Percentiles rank a stretch among this genome's conserved stretches.
phyloP scores from a whole-genome alignment of 345 rosid species.

The Bruguiera parviflora region DNA sequence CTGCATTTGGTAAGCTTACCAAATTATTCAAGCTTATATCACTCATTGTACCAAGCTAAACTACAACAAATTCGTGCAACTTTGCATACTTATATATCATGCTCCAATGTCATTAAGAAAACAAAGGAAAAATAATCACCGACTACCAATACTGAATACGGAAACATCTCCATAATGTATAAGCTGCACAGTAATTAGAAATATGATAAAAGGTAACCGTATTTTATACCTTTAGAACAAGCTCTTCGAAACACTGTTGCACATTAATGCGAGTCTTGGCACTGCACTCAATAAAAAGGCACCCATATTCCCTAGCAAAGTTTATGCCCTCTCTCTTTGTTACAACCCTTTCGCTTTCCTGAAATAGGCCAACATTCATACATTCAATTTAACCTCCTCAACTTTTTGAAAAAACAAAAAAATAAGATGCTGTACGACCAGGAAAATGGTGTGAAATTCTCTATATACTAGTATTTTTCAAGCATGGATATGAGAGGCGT shows the following conservation, averaged over 20 bases:
- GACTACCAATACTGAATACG: no score
- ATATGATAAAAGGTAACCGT: background rate
- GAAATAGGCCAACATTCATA: constrained; percentile 14
- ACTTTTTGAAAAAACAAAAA: no score
- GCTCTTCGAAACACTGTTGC: constrained; percentile 95
- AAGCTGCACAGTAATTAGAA: background rate
- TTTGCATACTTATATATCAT: no score
- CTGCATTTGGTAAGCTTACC: constrained; percentile 31
- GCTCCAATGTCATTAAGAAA: no score
- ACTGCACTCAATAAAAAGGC: constrained; percentile 91
- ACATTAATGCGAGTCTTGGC: constrained; percentile 91
- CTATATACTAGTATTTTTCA: no score
- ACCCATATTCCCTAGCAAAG: constrained; percentile 87
- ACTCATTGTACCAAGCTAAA: background rate
- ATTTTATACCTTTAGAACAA: constrained; percentile 73
- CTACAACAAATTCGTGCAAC: no score
- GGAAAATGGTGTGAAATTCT: no score
- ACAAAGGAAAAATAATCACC: background rate
- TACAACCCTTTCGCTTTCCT: constrained; percentile 96
- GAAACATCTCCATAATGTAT: no score
- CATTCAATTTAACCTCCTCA: background rate
- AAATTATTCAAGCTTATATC: background rate
- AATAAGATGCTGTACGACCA: no score
- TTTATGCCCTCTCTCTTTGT: constrained; percentile 81
- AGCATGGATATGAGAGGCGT: no score